Base-by-base conservation (phyloP, 2,329 filamentous ascomycete species). In the Claviceps spartinae region DNA sequence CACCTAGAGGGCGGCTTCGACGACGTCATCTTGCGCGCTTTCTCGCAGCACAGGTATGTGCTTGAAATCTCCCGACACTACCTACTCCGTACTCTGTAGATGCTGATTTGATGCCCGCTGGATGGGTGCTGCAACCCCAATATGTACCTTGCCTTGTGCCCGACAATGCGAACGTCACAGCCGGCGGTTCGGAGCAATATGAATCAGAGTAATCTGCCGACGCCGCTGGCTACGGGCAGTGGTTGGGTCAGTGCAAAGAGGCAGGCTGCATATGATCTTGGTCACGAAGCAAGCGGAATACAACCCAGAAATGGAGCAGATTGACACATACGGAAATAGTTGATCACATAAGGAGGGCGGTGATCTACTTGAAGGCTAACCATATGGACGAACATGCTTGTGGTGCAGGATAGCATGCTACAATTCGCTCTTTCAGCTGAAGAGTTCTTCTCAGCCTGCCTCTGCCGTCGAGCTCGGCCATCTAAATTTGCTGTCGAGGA, bases 1-100 rank as follows among this genome's bases (percentile, higher is more conserved):
- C 67, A 69, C 1, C 68, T 80, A 1, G 75, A 79, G 55, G 76
- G 77, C 30, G 73, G 68, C 47, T 79, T 78, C 55, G 75, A 78
- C 60, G 71, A 76, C 55, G 75, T 75, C 24, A 73, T 79, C 51
- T 77, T 74, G 0, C 65, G 68, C 36, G 67, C 67, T 11, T 71
- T 77, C 54, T 70, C 71, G 1, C 73, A 73, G 0, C 54, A 4
- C 58, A 69, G 7, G 26, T 30, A 8, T 8, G 26, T 30, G 76
- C 0, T 79, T 72, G 54, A 70, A 72, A 3, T 74, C 74, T 0
- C 74, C 74, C 0, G 74, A 76, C 0, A 67, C 0, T 78, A 75
- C 52, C 75, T 73, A 1, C 57, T 77, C 1, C 7, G 24, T 73
- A 1, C 57, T 77, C 1, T 26, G 24, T 26, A 7, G 24, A 8